Percentiles rank a stretch among this genome's conserved stretches.
Conservation (phyloP, 1,284 basidiomycete genomes). For the Cryptococcus sp. region DNA sequence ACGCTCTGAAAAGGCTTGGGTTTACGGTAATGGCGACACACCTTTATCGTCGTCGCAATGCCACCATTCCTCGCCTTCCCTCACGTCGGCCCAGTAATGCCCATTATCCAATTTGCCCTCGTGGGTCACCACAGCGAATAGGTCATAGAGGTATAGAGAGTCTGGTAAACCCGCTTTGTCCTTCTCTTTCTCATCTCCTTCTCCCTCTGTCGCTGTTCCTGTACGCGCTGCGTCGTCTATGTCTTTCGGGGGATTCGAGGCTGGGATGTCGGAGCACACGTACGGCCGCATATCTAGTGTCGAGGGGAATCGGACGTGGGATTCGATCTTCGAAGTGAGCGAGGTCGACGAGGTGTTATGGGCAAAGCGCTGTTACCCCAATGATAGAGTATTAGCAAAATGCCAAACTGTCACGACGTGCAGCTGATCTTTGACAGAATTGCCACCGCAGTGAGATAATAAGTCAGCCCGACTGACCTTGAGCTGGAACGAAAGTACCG, state of each 20-base stretch:
- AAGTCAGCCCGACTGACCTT: constrained; percentile 62
- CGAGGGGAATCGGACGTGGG: constrained; percentile 77
- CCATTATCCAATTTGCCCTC: constrained; percentile 94
- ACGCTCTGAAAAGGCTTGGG: too few relatives aligned
- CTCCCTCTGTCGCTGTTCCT: background rate
- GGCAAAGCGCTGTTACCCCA: constrained; percentile 74
- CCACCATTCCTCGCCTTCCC: constrained; percentile 70
- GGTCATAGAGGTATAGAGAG: constrained; percentile 82
- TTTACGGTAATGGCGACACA: constrained; percentile 49
- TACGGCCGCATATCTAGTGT: constrained; percentile 85
- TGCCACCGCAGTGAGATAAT: background rate
- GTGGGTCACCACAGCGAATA: constrained; percentile 92
- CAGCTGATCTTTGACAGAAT: background rate
- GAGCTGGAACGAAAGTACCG: constrained; percentile 91
- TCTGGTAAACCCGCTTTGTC: constrained; percentile 54
- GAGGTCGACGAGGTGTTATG: constrained; percentile 70
- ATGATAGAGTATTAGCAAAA: background rate
- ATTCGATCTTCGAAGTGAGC: constrained; percentile 69
- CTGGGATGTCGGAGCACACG: constrained; percentile 53
- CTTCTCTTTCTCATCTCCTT: constrained; percentile 1
- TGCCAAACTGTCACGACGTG: background rate
- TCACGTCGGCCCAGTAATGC: constrained; percentile 64
- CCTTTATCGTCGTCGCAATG: constrained; percentile 90
- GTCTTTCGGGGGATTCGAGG: background rate
- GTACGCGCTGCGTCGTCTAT: too few relatives aligned